These are phyloP conservation scores for Astrocystis sublimbata DNA, from an alignment of 495 filamentous ascomycete genomes.

Conservation along the genomic window DNA sequence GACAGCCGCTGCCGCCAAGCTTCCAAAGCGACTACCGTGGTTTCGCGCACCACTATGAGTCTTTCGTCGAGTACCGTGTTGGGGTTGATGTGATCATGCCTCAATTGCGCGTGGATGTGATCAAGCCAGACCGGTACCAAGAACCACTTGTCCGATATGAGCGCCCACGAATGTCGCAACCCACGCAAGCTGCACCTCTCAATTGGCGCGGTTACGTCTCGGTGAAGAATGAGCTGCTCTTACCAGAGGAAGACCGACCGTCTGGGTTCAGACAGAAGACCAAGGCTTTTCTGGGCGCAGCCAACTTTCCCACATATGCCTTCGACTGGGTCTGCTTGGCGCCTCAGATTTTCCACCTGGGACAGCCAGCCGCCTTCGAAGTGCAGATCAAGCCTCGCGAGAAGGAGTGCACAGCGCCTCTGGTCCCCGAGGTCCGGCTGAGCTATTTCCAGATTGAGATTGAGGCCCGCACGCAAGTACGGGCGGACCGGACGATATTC, in stretches of 20 bases:
- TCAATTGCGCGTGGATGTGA: not conserved
- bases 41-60: slow-evolving; percentile 3
- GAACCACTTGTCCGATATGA: slow-evolving; percentile 12
- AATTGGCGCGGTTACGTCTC: not conserved
- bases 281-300: slow-evolving; percentile 11
- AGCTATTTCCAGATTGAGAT: slow-evolving; percentile 1
- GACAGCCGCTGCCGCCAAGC: slow-evolving; percentile 15
- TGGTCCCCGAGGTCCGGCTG: slow-evolving; percentile 9
- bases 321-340: slow-evolving; percentile 18
- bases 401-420: slow-evolving; percentile 7
- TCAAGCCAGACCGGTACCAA: not conserved
- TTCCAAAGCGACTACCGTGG: slow-evolving; percentile 3
- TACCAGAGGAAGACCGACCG: slow-evolving; percentile 13
- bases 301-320: slow-evolving; percentile 10
- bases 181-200: not conserved
- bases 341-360: slow-evolving; percentile 1
- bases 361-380: not conserved
- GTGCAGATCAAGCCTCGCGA: slow-evolving; percentile 12
- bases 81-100: slow-evolving; percentile 14
- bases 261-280: slow-evolving; percentile 17
- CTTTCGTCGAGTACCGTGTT: slow-evolving; percentile 21
- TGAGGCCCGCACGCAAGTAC: not conserved
- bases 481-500: not conserved
- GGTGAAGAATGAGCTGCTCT: slow-evolving; percentile 10
- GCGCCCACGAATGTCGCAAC: not conserved